A percentile compares a stretch with the other conserved stretches of the same genome.
phyloP scores from a whole-genome alignment of 169 alveolate species.

The Cryptosporidium ryanae region DNA sequence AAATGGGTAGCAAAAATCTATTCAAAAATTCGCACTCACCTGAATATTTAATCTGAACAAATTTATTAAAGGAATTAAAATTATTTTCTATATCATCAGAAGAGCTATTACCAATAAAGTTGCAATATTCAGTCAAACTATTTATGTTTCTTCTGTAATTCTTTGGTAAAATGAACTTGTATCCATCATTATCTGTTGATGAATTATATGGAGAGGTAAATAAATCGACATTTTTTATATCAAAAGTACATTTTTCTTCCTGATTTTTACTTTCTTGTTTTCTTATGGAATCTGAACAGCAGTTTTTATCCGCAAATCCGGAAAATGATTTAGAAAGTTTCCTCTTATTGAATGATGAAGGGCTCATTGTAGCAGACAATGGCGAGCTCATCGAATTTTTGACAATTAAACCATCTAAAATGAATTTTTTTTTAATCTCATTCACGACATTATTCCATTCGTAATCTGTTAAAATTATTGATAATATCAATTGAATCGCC shows the following conservation, averaged over 20 bases:
- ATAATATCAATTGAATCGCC: constrained; percentile 35
- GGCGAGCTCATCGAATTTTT: constrained; percentile 60
- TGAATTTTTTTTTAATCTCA: constrained; percentile 32
- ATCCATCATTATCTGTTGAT: background rate
- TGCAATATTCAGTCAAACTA: background rate
- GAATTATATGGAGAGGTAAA: constrained; percentile 12
- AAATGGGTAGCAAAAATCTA: constrained; percentile 22
- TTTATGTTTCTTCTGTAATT: constrained; percentile 24
- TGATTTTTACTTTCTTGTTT: background rate
- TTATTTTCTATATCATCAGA: background rate
- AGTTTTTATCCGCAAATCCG: background rate
- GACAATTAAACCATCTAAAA: constrained; percentile 35
- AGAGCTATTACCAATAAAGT: background rate
- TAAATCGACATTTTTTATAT: background rate
- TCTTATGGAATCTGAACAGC: constrained; percentile 1
- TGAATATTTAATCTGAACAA: constrained; percentile 41
- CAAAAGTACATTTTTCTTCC: constrained; percentile 8
- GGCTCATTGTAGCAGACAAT: constrained; percentile 22
- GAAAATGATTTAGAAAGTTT: constrained; percentile 1
- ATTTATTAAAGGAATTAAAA: constrained; percentile 13
- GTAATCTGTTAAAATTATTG: constrained; percentile 22
- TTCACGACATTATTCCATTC: constrained; percentile 27
- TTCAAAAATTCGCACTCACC: constrained; percentile 61
- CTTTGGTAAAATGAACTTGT: constrained; percentile 40
- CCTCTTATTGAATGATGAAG: constrained; percentile 25